Evolutionary conservation across 2,329 filamentous ascomycete species (phyloP).

Genomic region (Rhynchosporium graminicola): DNA sequence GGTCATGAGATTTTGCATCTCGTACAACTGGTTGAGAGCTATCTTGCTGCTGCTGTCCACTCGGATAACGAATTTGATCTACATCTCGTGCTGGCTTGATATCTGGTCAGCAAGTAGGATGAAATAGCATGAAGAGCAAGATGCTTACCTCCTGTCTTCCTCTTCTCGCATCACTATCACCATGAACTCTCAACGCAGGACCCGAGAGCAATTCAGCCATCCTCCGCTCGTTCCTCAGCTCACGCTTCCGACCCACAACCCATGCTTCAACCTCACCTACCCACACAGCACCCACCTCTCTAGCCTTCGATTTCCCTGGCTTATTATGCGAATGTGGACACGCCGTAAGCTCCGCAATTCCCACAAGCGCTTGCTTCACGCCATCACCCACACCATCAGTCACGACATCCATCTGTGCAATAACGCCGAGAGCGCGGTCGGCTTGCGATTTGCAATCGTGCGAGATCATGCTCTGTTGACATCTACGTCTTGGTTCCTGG

Average conservation of each 20-base stretch:
- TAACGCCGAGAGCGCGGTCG: neutral
- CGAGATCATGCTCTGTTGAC: neutral
- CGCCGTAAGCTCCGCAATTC: neutral
- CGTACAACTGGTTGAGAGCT: too few species aligned
- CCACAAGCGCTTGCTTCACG: neutral
- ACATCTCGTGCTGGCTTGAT: neutral
- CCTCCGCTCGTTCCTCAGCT: neutral
- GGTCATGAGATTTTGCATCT: too few species aligned
- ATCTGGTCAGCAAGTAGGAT: neutral
- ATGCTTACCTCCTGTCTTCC: neutral
- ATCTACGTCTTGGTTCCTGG: neutral
- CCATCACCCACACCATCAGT: neutral
- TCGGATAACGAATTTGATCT: neutral
- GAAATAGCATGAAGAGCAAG: too few species aligned
- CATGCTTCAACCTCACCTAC: neutral
- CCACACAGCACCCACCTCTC: neutral
- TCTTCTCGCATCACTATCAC: neutral
- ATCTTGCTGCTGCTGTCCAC: neutral
- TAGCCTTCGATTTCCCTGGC: neutral
- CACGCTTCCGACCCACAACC: neutral
- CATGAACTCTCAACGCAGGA: neutral
- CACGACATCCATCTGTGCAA: conserved; percentile 3
- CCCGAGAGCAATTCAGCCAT: neutral
- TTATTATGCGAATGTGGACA: neutral
- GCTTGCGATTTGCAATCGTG: conserved; percentile 2